Base-by-base conservation (phyloP, 306 rosid genomes). In the Sicyos baderoa region DNA sequence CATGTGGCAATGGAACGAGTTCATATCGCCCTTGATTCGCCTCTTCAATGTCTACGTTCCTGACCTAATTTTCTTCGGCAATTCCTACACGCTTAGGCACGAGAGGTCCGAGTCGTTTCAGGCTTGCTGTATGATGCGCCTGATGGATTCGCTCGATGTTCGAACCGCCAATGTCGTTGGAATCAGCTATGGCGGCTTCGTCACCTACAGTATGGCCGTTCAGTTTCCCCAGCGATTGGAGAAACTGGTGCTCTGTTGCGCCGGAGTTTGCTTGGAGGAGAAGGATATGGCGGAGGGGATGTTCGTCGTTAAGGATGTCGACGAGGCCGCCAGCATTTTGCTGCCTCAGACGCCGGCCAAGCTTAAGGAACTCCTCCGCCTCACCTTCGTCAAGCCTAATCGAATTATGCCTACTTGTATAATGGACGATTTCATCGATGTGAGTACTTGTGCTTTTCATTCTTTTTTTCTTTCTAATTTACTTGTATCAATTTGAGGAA, bases 111-210 rank as follows among this genome's bases (percentile, higher is more conserved):
- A 87, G 68, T 40, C 79, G 2, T 90, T 87, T 40, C 96, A 90
- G 60, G 96, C 96, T 0, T 0, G 0, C 21, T 82, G 87, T 62
- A 21, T 87, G 68, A 74, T 55, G 75, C 77, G 37, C 73, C 73
- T 90, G 9, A 82, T 87, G 95, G 84, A 86, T 22, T 45, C 19
- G 9, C 82, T 77, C 19, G 88, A 86, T 6, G 84, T 87, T 0
- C 5, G 29, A 4, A 81, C 27, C 14, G 71, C 77, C 82, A 85
- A 76, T 70, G 17, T 87, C 75, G 91, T 87, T 0, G 96, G 96
- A 76, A 84, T 86, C 25, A 90, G 96, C 68, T 90, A 90, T 11
- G 96, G 96, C 1, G 96, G 96, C 0, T 87, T 90, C 21, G 95
- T 90, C 4, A 84, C 83, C 13, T 90, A 87, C 48, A 79, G 79